Evolutionary conservation across 2,329 filamentous ascomycete genomes (phyloP).

Genomic region (Parascedosporium putredinis): DNA sequence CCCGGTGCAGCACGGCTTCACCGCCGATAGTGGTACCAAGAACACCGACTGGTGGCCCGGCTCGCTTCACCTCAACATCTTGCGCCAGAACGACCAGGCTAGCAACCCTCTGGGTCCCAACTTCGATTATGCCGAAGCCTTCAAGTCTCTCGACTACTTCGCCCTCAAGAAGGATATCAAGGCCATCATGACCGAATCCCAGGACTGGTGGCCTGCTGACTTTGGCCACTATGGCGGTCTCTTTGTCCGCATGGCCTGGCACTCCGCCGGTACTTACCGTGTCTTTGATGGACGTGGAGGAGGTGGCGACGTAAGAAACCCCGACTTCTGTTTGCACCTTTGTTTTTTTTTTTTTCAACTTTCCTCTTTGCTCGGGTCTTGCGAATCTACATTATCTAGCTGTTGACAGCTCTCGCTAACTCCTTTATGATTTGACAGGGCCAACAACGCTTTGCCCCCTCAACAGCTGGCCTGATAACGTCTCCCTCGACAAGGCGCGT

Average conservation of each 20-base stretch:
- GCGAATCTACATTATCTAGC: too few species aligned
- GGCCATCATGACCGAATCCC: slow-evolving; percentile 65
- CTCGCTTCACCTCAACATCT: slow-evolving; percentile 55
- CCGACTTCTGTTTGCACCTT: background rate
- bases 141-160: slow-evolving; percentile 61
- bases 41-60: slow-evolving; percentile 70
- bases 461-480: slow-evolving; percentile 74
- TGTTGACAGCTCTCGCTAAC: background rate
- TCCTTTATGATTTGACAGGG: slow-evolving; percentile 34
- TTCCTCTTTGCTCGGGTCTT: too few species aligned
- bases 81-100: slow-evolving; percentile 57
- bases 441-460: slow-evolving; percentile 74
- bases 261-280: slow-evolving; percentile 69
- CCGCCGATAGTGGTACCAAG: slow-evolving; percentile 52
- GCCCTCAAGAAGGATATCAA: slow-evolving; percentile 64
- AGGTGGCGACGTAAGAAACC: slow-evolving; percentile 44
- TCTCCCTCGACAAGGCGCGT: slow-evolving; percentile 68
- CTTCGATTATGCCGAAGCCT: slow-evolving; percentile 63
- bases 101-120: slow-evolving; percentile 54
- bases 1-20: slow-evolving; percentile 24
- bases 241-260: slow-evolving; percentile 74
- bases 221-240: slow-evolving; percentile 73
- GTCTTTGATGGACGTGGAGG: slow-evolving; percentile 66
- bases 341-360: background rate
- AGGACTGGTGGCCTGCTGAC: slow-evolving; percentile 75